Evolutionary conservation across 768 basidiomycete species (phyloP).

Genomic region (Kwoniella dejecticola): DNA sequence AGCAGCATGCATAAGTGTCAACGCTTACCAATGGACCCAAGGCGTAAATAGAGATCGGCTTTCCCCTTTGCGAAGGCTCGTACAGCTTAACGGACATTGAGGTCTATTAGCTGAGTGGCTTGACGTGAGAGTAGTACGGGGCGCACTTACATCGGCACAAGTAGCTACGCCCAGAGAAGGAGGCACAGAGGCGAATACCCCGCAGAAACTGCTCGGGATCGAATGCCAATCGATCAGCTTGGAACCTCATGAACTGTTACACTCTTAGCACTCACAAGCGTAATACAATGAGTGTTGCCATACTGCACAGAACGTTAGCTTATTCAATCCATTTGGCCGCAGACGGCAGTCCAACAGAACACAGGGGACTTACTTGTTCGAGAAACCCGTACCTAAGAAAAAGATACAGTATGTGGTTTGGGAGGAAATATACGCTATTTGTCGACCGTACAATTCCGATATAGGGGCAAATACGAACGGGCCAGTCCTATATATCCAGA

Average conservation of each 20-base stretch:
- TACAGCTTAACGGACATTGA: constrained; percentile 26
- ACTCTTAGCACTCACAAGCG: constrained; percentile 35
- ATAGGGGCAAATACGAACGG: constrained; percentile 52
- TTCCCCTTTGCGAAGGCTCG: constrained; percentile 36
- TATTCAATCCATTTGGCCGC: neutral
- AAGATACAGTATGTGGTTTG: constrained; percentile 38
- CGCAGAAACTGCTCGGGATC: constrained; percentile 29
- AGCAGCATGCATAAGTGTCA: too few relatives aligned
- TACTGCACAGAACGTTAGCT: constrained; percentile 18
- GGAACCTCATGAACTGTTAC: neutral
- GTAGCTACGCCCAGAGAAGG: constrained; percentile 50
- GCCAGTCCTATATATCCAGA: constrained; percentile 41
- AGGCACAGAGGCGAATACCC: constrained; percentile 43
- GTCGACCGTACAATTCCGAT: constrained; percentile 48
- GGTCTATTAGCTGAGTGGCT: too few relatives aligned
- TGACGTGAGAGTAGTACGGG: too few relatives aligned
- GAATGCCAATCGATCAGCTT: neutral
- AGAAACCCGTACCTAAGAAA: constrained; percentile 36
- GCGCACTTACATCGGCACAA: constrained; percentile 41
- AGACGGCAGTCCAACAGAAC: too few relatives aligned
- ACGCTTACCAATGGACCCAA: constrained; percentile 43
- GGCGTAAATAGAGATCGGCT: constrained; percentile 46
- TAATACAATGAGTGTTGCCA: constrained; percentile 39
- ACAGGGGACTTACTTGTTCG: constrained; percentile 37
- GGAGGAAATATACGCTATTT: constrained; percentile 39